Conservation (phyloP, 179 eudicot genomes). For the Silene coronaria region DNA sequence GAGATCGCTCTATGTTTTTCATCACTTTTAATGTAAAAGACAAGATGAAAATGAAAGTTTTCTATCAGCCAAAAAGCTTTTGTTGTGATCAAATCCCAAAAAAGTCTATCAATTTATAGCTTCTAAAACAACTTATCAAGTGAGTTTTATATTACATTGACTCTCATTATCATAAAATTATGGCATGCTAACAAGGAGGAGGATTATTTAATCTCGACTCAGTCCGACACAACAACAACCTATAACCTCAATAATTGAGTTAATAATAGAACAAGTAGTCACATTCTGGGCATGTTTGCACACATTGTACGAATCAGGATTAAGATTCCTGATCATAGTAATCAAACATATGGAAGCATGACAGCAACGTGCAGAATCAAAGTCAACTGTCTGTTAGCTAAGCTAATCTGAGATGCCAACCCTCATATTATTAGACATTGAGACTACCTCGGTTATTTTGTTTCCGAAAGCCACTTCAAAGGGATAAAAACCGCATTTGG, state of each 20-base stretch:
- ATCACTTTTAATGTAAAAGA: too few species aligned
- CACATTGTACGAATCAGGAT: background rate
- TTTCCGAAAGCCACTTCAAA: background rate
- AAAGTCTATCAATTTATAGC: background rate
- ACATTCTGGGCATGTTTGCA: background rate
- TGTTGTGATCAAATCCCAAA: background rate
- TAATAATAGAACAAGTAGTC: background rate
- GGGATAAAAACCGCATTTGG: background rate
- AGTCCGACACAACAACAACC: background rate
- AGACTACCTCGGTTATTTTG: background rate
- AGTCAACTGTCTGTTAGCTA: slow-evolving; percentile 3
- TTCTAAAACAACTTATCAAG: background rate
- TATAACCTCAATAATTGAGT: background rate
- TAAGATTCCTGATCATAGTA: background rate
- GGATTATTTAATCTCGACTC: background rate
- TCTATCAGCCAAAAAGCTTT: background rate
- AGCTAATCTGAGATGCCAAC: background rate
- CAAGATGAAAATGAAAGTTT: too few species aligned
- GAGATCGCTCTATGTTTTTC: too few species aligned
- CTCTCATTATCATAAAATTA: background rate
- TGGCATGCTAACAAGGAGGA: slow-evolving; percentile 3
- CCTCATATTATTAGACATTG: too few species aligned
- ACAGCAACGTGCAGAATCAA: slow-evolving; percentile 5
- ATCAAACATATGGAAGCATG: background rate
- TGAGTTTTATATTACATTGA: background rate